Evolutionary conservation across 345 rosid species (phyloP), one percentile per base, ranked within the genome.

Genomic region (Moricandia arvensis): DNA sequence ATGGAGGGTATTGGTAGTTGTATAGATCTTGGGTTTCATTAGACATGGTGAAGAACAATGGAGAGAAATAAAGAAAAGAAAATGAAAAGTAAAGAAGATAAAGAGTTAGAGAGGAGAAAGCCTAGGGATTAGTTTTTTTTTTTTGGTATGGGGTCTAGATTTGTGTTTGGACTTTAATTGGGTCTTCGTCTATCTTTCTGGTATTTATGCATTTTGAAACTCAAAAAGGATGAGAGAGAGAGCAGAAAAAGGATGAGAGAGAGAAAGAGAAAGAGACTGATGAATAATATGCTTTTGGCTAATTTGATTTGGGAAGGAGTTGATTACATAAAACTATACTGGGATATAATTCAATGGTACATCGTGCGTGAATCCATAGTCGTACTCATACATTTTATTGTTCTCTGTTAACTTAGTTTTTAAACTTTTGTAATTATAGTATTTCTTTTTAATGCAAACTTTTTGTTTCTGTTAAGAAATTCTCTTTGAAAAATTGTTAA

Each of bases 11-110:
- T 43, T 68, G 78, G 64, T 79, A 79, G 85, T 80, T 84, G 78
- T 79, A 82, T 6, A 81, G 81, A 81, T 86, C 91, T 80, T 81
- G 86, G 21, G 73, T 79, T 75, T 90, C 93, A 73, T 87, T 82
- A 82, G 97, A 88, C 97, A 93, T 93, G 83, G 77, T 75, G 72
- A 71, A 31, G 80, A 71, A 45, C 33, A 76, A 70, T 61, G 35
- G 45, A 34, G 59, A 59, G 29, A 53, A 41, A 31, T 15, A 18
- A 49, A 7, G 29, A 16, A 53, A 11, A 53, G n/a, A 13, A 31
- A 2, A 4, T 47, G 54, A 5, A 31, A 18, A 12, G 35, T 13
- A 41, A 63, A 65, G 51, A 66, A 59, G 67, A 55, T 37, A 16
- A 74, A 60, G 69, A 66, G 34, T 68, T 51, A 77, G 83, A 83